Evolutionary conservation across 345 rosid genomes (phyloP).

Genomic region (Clarkia xantiana): DNA sequence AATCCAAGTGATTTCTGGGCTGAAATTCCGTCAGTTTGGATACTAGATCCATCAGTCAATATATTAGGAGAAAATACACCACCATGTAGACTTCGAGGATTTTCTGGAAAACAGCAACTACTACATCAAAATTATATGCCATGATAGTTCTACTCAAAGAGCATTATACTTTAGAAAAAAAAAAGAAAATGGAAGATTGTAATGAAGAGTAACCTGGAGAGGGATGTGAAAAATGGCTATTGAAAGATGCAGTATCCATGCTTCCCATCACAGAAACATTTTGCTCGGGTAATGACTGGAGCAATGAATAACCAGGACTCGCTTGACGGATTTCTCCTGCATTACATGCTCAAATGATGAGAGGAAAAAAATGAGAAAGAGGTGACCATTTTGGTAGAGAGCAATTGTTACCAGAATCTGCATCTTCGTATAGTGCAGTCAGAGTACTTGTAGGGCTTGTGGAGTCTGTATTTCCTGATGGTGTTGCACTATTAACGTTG

Average conservation of each 20-base stretch:
- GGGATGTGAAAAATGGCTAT: conserved; percentile 9
- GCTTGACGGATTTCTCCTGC: conserved; percentile 60
- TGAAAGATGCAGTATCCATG: conserved; percentile 14
- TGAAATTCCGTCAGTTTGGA: conserved; percentile 14
- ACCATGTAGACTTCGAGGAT: conserved; percentile 20
- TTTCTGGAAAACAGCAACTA: conserved; percentile 19
- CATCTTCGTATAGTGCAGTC: conserved; percentile 66
- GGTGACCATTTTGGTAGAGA: conserved; percentile 3
- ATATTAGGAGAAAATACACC: conserved; percentile 16
- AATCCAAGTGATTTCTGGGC: conserved; percentile 38
- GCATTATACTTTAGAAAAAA: background rate
- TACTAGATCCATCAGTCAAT: conserved; percentile 22
- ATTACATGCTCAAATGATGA: conserved; percentile 16
- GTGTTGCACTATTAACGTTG: conserved; percentile 19
- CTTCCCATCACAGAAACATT: conserved; percentile 15
- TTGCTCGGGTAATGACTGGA: conserved; percentile 27
- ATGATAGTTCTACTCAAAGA: background rate
- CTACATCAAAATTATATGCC: conserved; percentile 8
- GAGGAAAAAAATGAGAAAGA: conserved; percentile 1
- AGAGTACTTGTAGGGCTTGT: conserved; percentile 69
- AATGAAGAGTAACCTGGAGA: conserved; percentile 17
- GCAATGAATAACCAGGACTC: conserved; percentile 24
- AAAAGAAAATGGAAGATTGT: background rate
- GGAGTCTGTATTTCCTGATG: conserved; percentile 55
- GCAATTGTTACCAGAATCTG: conserved; percentile 56